Base-by-base conservation (phyloP, 1,139 yeast genomes). In the Zygoascus hellenicus region DNA sequence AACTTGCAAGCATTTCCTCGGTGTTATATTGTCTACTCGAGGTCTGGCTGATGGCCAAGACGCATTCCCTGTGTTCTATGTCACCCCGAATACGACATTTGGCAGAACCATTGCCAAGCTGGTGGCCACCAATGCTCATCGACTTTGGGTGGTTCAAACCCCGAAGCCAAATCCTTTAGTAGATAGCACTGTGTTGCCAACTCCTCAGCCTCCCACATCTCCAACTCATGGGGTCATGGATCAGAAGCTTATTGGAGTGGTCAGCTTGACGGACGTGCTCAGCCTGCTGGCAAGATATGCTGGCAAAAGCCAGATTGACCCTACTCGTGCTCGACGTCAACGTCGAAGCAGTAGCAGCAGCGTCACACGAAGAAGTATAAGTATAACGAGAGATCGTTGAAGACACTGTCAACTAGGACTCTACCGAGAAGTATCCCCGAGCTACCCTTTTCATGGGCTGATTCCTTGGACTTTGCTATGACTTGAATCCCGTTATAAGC, bases 31-130 rank as follows among this genome's bases (percentile, higher is more conserved):
- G 54, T 83, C 86, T 57, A 83, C 83, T 53, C 82, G 96, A 60
- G 98, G 97, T 13, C 75, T 92, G 31, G 95, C 83, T 61, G 92
- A 89, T 62, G 96, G 96, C 47, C 89, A 90, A 67, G 98, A 92
- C 69, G 90, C 94, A 42, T 90, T 83, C 74, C 98, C 98, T 13
- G 90, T 92, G 43, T 92, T 92, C 76, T 96, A 90, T 65, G 96
- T 90, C 30, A 83, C 85, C 54, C 77, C 80, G 51, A 76, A 77
- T 42, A 80, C 94, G 11, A 82, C 94, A 0, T 75, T 92, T 44
- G 95, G 90, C 26, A 78, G 96, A 63, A 89, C 94, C 9, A 77
- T 92, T 59, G 97, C 97, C 42, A 92, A 92, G 66, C 74, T 92
- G 57, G 97, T 92, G 26, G 97, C 97, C 9, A 92, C 98, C 3